Evolutionary conservation across 352 stramenopile species (phyloP).

Genomic region (Peronosclerospora sorghi): DNA sequence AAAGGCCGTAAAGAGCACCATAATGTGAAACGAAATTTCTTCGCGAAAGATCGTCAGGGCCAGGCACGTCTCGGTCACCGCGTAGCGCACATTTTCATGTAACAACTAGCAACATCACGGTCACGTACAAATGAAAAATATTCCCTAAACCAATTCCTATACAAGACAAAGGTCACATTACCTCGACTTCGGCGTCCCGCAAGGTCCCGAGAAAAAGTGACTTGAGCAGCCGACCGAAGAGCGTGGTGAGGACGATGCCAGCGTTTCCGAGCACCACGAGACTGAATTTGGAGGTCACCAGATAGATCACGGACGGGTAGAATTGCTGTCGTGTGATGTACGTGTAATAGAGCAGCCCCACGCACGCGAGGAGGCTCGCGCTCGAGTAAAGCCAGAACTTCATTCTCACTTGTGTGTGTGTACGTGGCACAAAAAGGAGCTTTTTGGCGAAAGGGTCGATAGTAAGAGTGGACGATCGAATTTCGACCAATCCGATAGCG

Average conservation of each 20-base stretch:
- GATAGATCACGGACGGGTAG: constrained; percentile 95
- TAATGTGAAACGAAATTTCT: constrained; percentile 92
- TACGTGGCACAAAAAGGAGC: constrained; percentile 22
- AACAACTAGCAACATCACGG: constrained; percentile 58
- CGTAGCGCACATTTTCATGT: constrained; percentile 94
- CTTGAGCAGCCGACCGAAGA: constrained; percentile 63
- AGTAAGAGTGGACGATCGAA: no score
- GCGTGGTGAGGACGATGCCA: constrained; percentile 83
- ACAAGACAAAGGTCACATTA: constrained; percentile 8
- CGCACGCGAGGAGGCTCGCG: constrained; percentile 72
- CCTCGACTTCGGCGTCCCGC: constrained; percentile 77
- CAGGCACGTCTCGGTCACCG: constrained; percentile 97
- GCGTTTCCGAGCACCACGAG: constrained; percentile 94
- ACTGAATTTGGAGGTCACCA: constrained; percentile 94
- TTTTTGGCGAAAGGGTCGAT: no score
- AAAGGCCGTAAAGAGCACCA: constrained; percentile 91
- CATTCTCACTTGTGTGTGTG: constrained; percentile 20
- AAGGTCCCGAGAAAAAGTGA: constrained; percentile 80
- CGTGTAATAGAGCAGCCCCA: constrained; percentile 86
- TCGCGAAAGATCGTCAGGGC: constrained; percentile 98
- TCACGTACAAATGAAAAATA: constrained; percentile 2
- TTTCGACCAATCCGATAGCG: no score
- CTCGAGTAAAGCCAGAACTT: constrained; percentile 86
- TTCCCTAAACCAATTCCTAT: no score
- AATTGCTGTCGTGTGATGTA: constrained; percentile 93